Conservation (phyloP, 1,139 yeast genomes). For the Petasospora fabianii region DNA sequence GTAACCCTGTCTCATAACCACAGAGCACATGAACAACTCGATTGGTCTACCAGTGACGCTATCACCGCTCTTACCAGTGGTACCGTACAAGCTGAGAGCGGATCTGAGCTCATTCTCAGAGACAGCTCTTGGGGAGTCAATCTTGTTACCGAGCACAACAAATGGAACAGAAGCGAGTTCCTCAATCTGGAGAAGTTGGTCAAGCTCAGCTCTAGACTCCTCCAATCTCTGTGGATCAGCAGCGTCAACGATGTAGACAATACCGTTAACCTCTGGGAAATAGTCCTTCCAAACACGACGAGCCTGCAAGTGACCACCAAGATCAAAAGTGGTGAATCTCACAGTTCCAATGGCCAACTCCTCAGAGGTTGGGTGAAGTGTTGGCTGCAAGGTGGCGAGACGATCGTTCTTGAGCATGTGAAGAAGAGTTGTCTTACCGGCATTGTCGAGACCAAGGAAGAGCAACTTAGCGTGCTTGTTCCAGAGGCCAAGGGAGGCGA, state of each 20-base stretch:
- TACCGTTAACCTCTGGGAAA: conserved; percentile 98
- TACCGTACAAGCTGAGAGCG: conserved; percentile 81
- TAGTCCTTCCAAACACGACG: conserved; percentile 99
- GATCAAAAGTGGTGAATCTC: conserved; percentile 94
- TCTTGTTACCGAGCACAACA: conserved; percentile 91
- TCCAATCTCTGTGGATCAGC: conserved; percentile 95
- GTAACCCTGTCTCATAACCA: conserved; percentile 94
- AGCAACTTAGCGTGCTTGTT: conserved; percentile 96
- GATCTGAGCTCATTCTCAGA: conserved; percentile 93
- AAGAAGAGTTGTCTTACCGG: conserved; percentile 94
- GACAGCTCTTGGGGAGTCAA: conserved; percentile 90
- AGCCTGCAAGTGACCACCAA: conserved; percentile 98
- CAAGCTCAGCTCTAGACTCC: conserved; percentile 93
- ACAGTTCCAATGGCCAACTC: conserved; percentile 96
- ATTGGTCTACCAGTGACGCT: conserved; percentile 85
- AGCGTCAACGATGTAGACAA: conserved; percentile 93
- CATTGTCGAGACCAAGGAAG: conserved; percentile 95
- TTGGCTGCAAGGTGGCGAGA: conserved; percentile 95
- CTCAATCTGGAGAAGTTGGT: conserved; percentile 86
- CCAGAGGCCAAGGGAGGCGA: conserved; percentile 93
- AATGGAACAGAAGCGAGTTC: conserved; percentile 89
- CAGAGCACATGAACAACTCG: conserved; percentile 96
- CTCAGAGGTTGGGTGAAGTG: conserved; percentile 97
- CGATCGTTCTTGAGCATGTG: conserved; percentile 98
- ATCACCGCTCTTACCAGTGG: conserved; percentile 81